Evolutionary conservation across 2,329 filamentous ascomycete genomes (phyloP).

Genomic region (Hypoxylon sp.): DNA sequence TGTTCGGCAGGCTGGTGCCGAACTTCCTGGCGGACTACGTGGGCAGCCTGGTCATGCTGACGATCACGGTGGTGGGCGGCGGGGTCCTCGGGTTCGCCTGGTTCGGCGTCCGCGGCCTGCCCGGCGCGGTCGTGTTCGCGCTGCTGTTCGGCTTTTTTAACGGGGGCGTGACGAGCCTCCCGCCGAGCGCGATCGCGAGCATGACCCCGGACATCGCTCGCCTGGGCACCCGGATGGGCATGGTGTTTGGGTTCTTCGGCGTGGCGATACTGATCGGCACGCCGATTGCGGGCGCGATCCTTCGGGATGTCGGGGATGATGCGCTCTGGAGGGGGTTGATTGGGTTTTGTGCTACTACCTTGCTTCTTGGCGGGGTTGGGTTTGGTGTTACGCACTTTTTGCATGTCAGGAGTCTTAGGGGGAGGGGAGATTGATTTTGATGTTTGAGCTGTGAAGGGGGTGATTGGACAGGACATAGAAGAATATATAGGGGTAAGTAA

Average conservation of each 20-base stretch:
- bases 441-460: no score
- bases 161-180: constrained; percentile 47
- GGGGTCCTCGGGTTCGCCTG: constrained; percentile 46
- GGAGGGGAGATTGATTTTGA: neutral
- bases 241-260: constrained; percentile 50
- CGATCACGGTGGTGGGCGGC: constrained; percentile 41
- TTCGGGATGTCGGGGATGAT: constrained; percentile 34
- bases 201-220: constrained; percentile 36
- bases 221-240: constrained; percentile 54
- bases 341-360: constrained; percentile 25
- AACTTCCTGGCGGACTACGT: constrained; percentile 47
- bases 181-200: constrained; percentile 43
- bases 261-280: constrained; percentile 62
- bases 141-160: constrained; percentile 49
- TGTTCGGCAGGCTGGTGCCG: constrained; percentile 50
- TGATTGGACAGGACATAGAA: no score
- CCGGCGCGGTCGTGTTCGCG: constrained; percentile 45
- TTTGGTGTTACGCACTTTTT: constrained; percentile 12
- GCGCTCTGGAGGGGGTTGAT: constrained; percentile 22
- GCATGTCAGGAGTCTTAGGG: constrained; percentile 8
- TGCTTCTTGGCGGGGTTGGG: constrained; percentile 16
- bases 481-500: no score
- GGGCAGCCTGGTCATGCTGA: constrained; percentile 46
- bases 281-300: constrained; percentile 60
- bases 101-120: constrained; percentile 40